A percentile compares a stretch with the other conserved stretches of the same genome.
Evolutionary conservation across 139 green algal species (phyloP).

Genomic region (Haematococcus lacustris): DNA sequence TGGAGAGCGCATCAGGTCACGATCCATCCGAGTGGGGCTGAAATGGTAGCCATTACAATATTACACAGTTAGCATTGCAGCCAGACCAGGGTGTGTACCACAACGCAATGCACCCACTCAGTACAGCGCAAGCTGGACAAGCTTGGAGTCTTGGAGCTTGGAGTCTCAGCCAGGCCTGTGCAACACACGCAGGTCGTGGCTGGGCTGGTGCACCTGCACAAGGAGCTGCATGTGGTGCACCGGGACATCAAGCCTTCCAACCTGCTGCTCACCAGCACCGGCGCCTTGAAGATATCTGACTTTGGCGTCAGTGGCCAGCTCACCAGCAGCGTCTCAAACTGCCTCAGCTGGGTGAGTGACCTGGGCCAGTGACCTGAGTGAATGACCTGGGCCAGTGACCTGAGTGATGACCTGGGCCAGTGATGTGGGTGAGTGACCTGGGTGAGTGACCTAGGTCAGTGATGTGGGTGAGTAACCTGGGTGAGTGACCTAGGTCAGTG

Average conservation of each 20-base stretch:
- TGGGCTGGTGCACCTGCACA: constrained; percentile 55
- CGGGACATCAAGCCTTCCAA: constrained; percentile 79
- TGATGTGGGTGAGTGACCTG: no score
- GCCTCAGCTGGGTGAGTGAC: constrained; percentile 36
- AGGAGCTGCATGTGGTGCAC: constrained; percentile 50
- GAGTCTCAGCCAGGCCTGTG: no score
- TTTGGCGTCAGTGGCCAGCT: constrained; percentile 60
- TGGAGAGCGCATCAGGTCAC: no score
- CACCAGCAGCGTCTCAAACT: constrained; percentile 35
- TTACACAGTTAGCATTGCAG: no score
- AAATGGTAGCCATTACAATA: no score
- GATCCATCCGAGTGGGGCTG: no score
- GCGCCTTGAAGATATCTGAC: constrained; percentile 62
- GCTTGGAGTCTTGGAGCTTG: no score
- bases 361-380: not conserved
- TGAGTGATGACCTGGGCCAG: not conserved
- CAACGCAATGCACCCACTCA: no score
- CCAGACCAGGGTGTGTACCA: no score
- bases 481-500: no score
- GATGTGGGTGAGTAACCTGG: no score
- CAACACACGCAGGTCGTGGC: constrained; percentile 43
- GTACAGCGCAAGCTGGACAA: no score
- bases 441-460: not conserved
- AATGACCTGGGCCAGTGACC: not conserved
- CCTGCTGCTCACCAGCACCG: constrained; percentile 56